Base-by-base conservation (phyloP, 192 early-diverging fungal genomes). In the Funneliformis mosseae region DNA sequence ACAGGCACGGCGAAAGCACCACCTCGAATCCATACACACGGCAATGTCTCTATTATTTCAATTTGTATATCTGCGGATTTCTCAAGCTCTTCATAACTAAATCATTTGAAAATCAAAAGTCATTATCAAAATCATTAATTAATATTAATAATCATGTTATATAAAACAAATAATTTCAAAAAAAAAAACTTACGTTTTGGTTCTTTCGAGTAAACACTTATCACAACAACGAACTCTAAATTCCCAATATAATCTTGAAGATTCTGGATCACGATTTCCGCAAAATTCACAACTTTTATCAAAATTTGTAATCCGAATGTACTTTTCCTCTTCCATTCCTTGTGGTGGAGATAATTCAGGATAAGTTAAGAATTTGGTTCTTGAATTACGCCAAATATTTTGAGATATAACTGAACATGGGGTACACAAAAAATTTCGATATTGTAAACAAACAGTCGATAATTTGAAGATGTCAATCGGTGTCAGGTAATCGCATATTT, bases 241-340 rank as follows among this genome's bases (percentile, higher is more conserved):
- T 14, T 46, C 46, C 73, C 73, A 74, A 59, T 74, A 55, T 21
- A 74, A 25, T 14, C n/a, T 74, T 10, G 23, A 28, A 59, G 25
- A n/a, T n/a, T 9, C 8, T 3, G 21, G 21, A 33, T 42, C 21
- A 18, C 39, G 4, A 21, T n/a, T 38, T 4, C 48, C 73, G 10
- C 73, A 74, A 50, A 74, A 59, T 27, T 74, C 25, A 50, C 73
- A 74, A 8, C 69, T 43, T 59, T 59, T 74, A 74, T 59, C 46
- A n/a, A n/a, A 27, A 25, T 28, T n/a, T 21, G 18, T 9, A 1
- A 74, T n/a, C 38, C 41, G n/a, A 11, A 74, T 9, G 33, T 74
- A 74, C 2, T 27, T 25, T 50, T n/a, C 14, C n/a, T 74, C 73
- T 45, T 33, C 33, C 73, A 74, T 74, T 59, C 73, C 73, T 46